Percentiles rank a stretch among this genome's conserved stretches.
Conservation (phyloP, 208 protist genomes). For the Vickermania ingenoplastis region DNA sequence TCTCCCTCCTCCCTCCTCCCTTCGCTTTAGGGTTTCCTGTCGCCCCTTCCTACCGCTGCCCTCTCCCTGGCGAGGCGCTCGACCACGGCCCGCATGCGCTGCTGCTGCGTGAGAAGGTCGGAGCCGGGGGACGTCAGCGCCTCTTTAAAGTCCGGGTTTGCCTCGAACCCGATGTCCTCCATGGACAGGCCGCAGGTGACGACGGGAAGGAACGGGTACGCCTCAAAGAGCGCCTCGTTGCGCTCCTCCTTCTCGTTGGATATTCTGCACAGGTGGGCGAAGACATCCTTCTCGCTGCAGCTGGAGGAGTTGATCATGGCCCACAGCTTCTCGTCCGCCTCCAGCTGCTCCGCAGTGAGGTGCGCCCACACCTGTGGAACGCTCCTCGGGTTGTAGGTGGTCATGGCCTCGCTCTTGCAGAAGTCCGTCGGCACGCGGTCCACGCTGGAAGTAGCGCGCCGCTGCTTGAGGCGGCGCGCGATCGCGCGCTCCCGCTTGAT, state of each 20-base stretch:
- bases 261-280: constrained; percentile 20
- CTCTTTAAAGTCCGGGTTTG: constrained; percentile 34
- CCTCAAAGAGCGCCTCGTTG: constrained; percentile 51
- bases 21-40: neutral
- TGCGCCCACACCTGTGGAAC: constrained; percentile 57
- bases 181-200: constrained; percentile 48
- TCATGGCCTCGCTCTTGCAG: neutral
- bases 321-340: constrained; percentile 25
- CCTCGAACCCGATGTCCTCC: neutral
- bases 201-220: constrained; percentile 44
- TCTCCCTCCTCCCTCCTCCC: too few species aligned
- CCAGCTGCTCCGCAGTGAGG: constrained; percentile 39
- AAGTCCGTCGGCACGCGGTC: constrained; percentile 4
- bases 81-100: constrained; percentile 33
- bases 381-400: constrained; percentile 28
- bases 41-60: constrained; percentile 9
- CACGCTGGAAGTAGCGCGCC: neutral
- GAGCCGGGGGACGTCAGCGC: constrained; percentile 27
- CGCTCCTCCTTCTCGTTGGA: constrained; percentile 47
- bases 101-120: constrained; percentile 13
- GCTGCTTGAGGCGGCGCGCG: constrained; percentile 9
- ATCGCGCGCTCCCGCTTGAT: constrained; percentile 3
- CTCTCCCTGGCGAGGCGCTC: constrained; percentile 26
- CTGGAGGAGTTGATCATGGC: constrained; percentile 16
- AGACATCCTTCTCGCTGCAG: constrained; percentile 9